These are phyloP conservation scores for Metschnikowia hibisci DNA, from an alignment of 805 yeast species.

Conservation along the genomic window DNA sequence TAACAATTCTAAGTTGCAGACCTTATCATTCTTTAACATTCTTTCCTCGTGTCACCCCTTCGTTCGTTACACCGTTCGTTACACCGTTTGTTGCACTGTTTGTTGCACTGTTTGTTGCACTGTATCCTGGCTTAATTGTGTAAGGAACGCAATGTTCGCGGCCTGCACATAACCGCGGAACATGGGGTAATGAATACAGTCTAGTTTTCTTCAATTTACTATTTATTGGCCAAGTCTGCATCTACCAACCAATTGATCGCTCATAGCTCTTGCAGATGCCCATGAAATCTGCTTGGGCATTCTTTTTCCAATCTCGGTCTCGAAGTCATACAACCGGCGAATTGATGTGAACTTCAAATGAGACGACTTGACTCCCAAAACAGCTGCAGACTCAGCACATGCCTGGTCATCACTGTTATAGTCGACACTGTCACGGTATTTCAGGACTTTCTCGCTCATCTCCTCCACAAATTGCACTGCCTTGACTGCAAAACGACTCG, in stretches of 20 bases:
- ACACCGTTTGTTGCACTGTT: neutral
- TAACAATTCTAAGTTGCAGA: neutral
- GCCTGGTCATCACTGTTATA: slow-evolving; percentile 32
- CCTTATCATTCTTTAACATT: neutral
- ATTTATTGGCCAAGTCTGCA: slow-evolving; percentile 13
- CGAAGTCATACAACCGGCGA: slow-evolving; percentile 75
- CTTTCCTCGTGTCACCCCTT: neutral
- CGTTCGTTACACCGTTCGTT: neutral
- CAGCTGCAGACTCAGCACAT: slow-evolving; percentile 60
- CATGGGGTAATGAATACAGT: neutral
- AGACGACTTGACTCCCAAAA: slow-evolving; percentile 77
- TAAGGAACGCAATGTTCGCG: too few species aligned
- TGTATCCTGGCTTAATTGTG: neutral
- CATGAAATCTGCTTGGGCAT: slow-evolving; percentile 89
- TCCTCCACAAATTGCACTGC: slow-evolving; percentile 68
- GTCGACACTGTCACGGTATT: slow-evolving; percentile 25
- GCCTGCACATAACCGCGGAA: neutral
- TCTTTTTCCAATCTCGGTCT: slow-evolving; percentile 75
- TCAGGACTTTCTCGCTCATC: slow-evolving; percentile 19
- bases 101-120: neutral
- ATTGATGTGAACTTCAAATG: slow-evolving; percentile 72
- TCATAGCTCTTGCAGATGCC: slow-evolving; percentile 68
- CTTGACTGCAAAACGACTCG: slow-evolving; percentile 65
- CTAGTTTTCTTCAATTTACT: neutral
- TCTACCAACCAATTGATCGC: slow-evolving; percentile 83